Conservation (phyloP, 768 basidiomycete genomes). For the Naganishia vaughanmartiniae region DNA sequence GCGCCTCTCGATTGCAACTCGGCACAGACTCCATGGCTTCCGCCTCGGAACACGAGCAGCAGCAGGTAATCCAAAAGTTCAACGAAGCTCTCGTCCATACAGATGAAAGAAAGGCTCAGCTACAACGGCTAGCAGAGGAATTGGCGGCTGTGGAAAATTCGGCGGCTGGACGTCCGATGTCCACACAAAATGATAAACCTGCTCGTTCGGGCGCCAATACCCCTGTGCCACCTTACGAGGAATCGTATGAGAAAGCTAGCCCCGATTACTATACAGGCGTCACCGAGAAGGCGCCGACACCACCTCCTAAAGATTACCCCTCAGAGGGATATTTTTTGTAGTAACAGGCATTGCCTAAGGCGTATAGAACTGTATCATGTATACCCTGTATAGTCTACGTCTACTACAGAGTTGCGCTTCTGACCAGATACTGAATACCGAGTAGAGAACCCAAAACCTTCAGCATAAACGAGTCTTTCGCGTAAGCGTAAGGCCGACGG, state of each 20-base stretch:
- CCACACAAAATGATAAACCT: neutral
- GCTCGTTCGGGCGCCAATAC: neutral
- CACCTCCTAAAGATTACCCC: slow-evolving; percentile 9
- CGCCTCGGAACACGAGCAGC: neutral
- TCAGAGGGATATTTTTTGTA: neutral
- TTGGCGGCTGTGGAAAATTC: neutral
- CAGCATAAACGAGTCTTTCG: too few relatives aligned
- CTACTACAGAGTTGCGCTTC: neutral
- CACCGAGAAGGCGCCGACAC: neutral
- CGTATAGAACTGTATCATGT: neutral
- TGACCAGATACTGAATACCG: neutral
- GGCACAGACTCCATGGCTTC: neutral
- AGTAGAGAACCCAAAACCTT: too few relatives aligned
- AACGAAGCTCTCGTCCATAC: neutral
- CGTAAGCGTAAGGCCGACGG: too few relatives aligned
- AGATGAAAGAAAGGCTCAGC: slow-evolving; percentile 7
- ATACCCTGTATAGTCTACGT: neutral
- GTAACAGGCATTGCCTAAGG: neutral
- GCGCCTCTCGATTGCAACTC: neutral
- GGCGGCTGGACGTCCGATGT: neutral
- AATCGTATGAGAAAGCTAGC: too few relatives aligned
- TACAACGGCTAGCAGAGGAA: neutral
- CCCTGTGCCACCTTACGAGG: slow-evolving; percentile 2
- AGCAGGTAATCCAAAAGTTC: neutral
- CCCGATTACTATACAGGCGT: neutral